Evolutionary conservation across 2,329 filamentous ascomycete species (phyloP).

Genomic region (Bisporella sp.): DNA sequence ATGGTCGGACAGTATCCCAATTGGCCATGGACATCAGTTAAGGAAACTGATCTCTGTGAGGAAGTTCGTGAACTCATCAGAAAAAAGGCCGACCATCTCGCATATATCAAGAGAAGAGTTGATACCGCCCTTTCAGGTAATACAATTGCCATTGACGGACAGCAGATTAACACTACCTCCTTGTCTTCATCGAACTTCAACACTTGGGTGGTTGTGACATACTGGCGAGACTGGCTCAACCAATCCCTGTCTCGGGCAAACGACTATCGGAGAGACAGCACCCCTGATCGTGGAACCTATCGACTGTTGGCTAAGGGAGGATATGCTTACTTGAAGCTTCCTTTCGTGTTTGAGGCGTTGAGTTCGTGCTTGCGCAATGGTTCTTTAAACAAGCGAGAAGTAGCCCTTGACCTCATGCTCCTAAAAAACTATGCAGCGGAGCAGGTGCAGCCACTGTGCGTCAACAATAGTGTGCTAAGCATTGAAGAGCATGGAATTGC

Average conservation of each 20-base stretch:
- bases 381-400: conserved; percentile 1
- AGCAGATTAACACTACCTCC: no score
- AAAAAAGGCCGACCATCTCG: no score
- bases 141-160: no score
- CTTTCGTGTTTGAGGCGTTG: not conserved
- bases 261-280: conserved; percentile 19
- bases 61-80: no score
- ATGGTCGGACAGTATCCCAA: no score
- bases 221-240: no score
- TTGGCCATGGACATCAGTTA: no score
- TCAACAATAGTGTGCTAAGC: conserved; percentile 18
- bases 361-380: not conserved
- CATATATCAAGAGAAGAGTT: no score
- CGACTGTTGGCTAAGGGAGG: conserved; percentile 13
- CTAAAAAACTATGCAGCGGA: conserved; percentile 17
- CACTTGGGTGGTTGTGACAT: no score
- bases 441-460: conserved; percentile 10
- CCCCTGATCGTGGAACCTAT: conserved; percentile 21
- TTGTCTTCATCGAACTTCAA: no score
- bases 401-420: conserved; percentile 11
- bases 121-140: no score
- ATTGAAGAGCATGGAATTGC: conserved; percentile 10
- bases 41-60: no score
- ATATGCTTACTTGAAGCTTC: conserved; percentile 16
- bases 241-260: not conserved